Base-by-base conservation (phyloP, 345 rosid species). In the Diplotaxis tenuifolia region DNA sequence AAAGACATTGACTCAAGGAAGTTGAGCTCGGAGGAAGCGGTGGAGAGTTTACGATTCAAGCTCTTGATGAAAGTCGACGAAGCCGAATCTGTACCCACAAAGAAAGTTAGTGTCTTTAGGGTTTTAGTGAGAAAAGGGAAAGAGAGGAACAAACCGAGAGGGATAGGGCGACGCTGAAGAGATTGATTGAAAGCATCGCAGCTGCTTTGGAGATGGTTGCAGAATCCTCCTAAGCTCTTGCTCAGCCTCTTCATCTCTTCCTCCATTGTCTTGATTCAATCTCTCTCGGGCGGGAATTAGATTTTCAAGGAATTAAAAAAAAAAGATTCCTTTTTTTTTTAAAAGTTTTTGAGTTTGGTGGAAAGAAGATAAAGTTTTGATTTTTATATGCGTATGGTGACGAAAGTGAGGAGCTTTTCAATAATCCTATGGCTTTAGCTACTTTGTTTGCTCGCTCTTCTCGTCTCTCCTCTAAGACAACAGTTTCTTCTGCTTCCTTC, bases 151-250 rank as follows among this genome's bases (percentile, higher is more conserved):
- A 38, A 28, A 88, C 95, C 90, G 50, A 87, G 87, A 80, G 93
- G 92, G 73, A 93, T 86, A 61, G 91, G 88, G 4, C 94, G 98
- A 78, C 97, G 94, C 12, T 78, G 82, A 62, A 93, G 68, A 15
- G 94, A 89, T 49, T 82, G 87, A 67, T 84, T 83, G 80, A 93
- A 85, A 21, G 97, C 91, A 64, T 86, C 90, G 70, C 89, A 85
- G 83, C 88, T 88, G 78, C 70, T 73, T 64, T 85, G 83, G 3
- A 93, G 78, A 71, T 89, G 90, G 77, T 80, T 85, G 82, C 96
- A 89, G 88, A 89, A 88, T 6, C 80, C 71, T 15, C 87, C 88
- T n/a, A 88, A 56, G 80, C 58, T 79, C 76, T 66, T 81, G 75
- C 86, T 59, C 18, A 93, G 71, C 11, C 59, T 62, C 34, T 77